Percentiles rank a stretch among this genome's conserved stretches.
Evolutionary conservation across 345 rosid species (phyloP).

Genomic region (Arabis alpina): DNA sequence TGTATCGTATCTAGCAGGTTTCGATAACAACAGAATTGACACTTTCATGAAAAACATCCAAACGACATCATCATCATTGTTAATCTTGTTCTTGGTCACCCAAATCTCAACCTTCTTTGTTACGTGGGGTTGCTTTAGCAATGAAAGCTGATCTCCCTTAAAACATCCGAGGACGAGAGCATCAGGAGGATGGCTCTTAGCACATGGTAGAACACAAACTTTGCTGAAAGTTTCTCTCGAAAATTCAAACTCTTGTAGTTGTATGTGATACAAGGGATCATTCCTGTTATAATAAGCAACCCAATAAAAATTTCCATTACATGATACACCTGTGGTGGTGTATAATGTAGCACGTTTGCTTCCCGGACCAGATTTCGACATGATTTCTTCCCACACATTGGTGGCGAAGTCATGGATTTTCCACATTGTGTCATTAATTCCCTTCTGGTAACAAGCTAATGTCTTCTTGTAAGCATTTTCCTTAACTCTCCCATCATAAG

Average conservation of each 20-base stretch:
- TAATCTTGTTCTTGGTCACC: slow-evolving; percentile 8
- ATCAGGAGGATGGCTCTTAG: background rate
- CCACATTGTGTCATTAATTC: no score
- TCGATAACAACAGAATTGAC: no score
- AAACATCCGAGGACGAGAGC: background rate
- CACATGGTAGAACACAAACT: background rate
- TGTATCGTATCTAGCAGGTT: no score
- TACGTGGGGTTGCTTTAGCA: background rate
- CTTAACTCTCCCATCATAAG: no score
- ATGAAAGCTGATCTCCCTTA: slow-evolving; percentile 1
- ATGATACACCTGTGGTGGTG: background rate
- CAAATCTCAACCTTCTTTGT: slow-evolving; percentile 3
- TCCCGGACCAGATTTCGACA: background rate
- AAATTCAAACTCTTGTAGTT: background rate
- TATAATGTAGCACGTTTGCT: background rate
- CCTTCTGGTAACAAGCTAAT: background rate
- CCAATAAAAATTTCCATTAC: slow-evolving; percentile 9
- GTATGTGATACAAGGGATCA: background rate
- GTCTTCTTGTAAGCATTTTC: background rate
- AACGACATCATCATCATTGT: background rate
- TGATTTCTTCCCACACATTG: background rate
- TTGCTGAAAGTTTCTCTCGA: background rate
- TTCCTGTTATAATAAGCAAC: background rate
- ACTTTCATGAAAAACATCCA: slow-evolving; percentile 1
- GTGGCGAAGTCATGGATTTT: background rate